Evolutionary conservation across 805 yeast species (phyloP).

Genomic region (Teunomyces pallodes): DNA sequence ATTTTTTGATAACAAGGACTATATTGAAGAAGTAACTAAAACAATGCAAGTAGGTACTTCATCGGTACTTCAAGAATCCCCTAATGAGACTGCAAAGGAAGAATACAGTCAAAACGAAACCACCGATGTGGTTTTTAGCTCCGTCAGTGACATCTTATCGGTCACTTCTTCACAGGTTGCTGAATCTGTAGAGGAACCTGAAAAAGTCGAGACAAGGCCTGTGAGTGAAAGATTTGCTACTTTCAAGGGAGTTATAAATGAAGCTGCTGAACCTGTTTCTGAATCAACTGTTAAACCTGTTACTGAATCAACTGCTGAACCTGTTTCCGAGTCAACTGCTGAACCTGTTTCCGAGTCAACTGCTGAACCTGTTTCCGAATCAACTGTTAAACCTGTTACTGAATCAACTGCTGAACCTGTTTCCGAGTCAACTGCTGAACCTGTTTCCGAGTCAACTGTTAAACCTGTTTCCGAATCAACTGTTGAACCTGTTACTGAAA

Average conservation of each 20-base stretch:
- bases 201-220: not conserved
- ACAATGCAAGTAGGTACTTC: constrained; percentile 3
- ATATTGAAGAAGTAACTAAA: constrained; percentile 1
- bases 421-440: not conserved
- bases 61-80: not conserved
- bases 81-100: not conserved
- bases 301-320: not conserved
- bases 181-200: not conserved
- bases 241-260: not conserved
- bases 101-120: no score
- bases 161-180: not conserved
- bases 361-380: not conserved
- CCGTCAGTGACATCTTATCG: not conserved
- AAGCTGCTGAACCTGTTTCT: not conserved
- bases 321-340: not conserved
- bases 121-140: no score
- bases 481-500: not conserved
- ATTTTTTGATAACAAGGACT: constrained; percentile 8
- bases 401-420: not conserved
- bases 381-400: not conserved
- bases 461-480: not conserved
- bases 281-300: not conserved
- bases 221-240: not conserved
- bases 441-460: not conserved
- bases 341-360: not conserved